Evolutionary conservation across 768 basidiomycete genomes (phyloP), one percentile per base, ranked within the genome.

Genomic region (Amanita thiersii): DNA sequence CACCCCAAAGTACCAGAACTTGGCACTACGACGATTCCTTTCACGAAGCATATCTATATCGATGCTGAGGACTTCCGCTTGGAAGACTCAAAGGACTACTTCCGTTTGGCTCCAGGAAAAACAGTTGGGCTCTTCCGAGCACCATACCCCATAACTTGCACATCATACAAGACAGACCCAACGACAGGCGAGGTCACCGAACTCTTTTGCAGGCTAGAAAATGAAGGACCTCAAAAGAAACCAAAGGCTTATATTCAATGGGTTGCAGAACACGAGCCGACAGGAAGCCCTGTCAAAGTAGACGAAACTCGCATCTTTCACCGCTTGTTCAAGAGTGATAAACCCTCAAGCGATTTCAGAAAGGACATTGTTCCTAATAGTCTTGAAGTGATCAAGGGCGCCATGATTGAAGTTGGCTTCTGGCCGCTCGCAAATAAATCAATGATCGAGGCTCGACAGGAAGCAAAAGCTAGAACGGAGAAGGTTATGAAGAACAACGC

Each of bases 221-320:
- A 88, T 45, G 72, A 70, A 28, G 77, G 74, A 7, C 54, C 66
- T 11, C 54, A 64, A 11, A 79, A 75, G 60, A 97, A 94, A 60
- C 86, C 88, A 9, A 97, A 94, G 56, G 79, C 90, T 21, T 97
- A 79, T 62, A 90, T 98, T 52, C 94, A 98, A 55, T 99, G 94
- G 94, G 89, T 99, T 10, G 90, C 87, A 18, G 83, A 88, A 55
- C 86, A 92, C 56, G 61, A 69, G 5, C 63, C 77, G 15, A 81
- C 85, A 1, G 79, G 81, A 5, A 88, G 85, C 50, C 90, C 93
- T 11, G 85, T 97, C 42, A 64, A 62, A 35, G 71, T 98, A 50
- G 83, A 89, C 57, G 93, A 99, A 63, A 86, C 85, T 28, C 80
- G 93, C 33, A 73, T 96, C 52, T 98, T 98, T 73, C 76, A 91